Evolutionary conservation across 2,329 filamentous ascomycete species (phyloP), one percentile per base, ranked within the genome.

Genomic region (Aspergillus udagawae): DNA sequence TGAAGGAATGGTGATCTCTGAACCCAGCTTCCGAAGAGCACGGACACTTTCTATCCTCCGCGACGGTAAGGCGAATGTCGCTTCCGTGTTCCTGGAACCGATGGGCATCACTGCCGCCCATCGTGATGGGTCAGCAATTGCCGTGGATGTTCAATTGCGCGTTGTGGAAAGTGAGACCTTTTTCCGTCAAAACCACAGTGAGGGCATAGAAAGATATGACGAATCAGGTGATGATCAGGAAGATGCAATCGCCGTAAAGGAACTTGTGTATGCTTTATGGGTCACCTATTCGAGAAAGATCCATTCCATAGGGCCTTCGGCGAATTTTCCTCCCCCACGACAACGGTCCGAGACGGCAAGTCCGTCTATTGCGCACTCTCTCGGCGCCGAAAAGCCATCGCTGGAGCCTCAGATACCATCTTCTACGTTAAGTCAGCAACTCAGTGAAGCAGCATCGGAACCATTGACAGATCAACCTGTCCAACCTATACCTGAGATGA

Each of bases 1-100:
- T 10, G 94, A 99, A 72, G 94, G 94, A n/a, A 92, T 97, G 67
- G 92, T 99, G 17, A 89, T 99, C 55, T 92, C 94, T 1, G 94
- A 99, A 73, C 92, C 97, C 70, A 95, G 91, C 68, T 97, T 99
- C 76, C 86, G 94, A 57, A 87, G 92, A 63, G 94, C 94, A 6
- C 85, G 91, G 57, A 91, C 92, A 3, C 83, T 96, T 53, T 82
- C 96, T 25, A 89, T 90, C 2, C 81, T 97, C 56, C 87, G 90
- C 55, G 90, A 97, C 70, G 91, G 90, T 28, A 90, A 87, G 49
- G 84, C 87, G 48, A 91, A 96, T 74, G 89, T 88, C 7, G 83
- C 88, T 0, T 84, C 87, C 2, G 86, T 89, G 45, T 96, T 97
- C 70, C 77, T 96, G 49, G 85, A 89, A 54, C 92, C 94, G 1